A percentile compares a stretch with the other conserved stretches of the same genome.
phyloP scores from a whole-genome alignment of 2,329 filamentous ascomycete genomes.

The Nannizzia gypsea region DNA sequence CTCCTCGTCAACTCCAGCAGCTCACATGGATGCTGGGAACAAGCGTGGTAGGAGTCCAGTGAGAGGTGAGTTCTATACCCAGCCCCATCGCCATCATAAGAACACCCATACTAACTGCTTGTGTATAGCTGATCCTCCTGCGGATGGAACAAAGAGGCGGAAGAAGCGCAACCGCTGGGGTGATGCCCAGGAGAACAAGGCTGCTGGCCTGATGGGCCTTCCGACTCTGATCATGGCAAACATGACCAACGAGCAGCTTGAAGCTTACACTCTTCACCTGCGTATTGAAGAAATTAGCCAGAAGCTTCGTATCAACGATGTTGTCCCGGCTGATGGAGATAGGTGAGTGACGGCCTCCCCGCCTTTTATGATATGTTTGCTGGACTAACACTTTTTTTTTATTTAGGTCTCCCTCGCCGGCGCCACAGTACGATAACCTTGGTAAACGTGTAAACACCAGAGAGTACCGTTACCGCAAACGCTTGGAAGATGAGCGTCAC shows the following conservation, averaged over 20 bases:
- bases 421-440: conserved; percentile 98
- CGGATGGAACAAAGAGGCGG: conserved; percentile 72
- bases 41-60: conserved; percentile 93
- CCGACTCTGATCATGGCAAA: conserved; percentile 92
- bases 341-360: conserved; percentile 49
- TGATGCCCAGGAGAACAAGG: conserved; percentile 95
- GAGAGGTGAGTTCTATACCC: conserved; percentile 47
- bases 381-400: conserved; percentile 7
- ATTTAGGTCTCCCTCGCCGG: conserved; percentile 77
- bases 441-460: conserved; percentile 98
- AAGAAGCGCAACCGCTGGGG: conserved; percentile 99
- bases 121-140: conserved; percentile 36
- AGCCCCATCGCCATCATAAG: conserved; percentile 12
- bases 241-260: conserved; percentile 97
- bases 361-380: neutral
- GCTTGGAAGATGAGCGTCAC: conserved; percentile 95
- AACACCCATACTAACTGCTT: neutral
- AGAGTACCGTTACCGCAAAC: conserved; percentile 96
- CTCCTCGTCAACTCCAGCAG: conserved; percentile 35
- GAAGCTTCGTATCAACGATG: conserved; percentile 97
- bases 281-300: conserved; percentile 99
- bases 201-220: conserved; percentile 91
- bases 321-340: conserved; percentile 91
- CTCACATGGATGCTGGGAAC: conserved; percentile 38
- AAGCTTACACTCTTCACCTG: conserved; percentile 90